A percentile compares a stretch with the other conserved stretches of the same genome.
These are phyloP conservation scores for Fusarium heterosporum DNA, from an alignment of 2,329 filamentous ascomycete species.

Conservation along the genomic window DNA sequence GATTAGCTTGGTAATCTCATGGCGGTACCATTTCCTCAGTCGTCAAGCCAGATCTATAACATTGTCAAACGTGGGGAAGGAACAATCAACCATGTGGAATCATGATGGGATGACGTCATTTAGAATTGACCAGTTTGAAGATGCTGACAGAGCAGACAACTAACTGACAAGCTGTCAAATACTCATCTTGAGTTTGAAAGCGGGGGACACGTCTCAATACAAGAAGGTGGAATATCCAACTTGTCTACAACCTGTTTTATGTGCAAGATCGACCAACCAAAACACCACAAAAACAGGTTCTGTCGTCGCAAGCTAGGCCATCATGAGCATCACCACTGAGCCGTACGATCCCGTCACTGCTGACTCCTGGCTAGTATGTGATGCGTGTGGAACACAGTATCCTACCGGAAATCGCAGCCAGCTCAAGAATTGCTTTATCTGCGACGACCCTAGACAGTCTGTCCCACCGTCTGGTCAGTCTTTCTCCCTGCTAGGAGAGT, in stretches of 20 bases:
- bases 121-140: background rate
- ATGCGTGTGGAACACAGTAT: conserved; percentile 77
- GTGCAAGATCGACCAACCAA: conserved; percentile 1
- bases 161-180: background rate
- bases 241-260: background rate
- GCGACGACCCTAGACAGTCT: conserved; percentile 79
- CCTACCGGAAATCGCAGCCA: conserved; percentile 56
- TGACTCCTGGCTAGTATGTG: conserved; percentile 66
- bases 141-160: conserved; percentile 9
- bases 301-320: conserved; percentile 10
- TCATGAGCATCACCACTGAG: conserved; percentile 38
- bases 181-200: background rate
- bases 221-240: conserved; percentile 7
- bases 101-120: conserved; percentile 27
- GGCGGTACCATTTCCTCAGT: background rate
- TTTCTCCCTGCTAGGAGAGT: conserved; percentile 69
- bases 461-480: conserved; percentile 68
- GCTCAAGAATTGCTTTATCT: conserved; percentile 73
- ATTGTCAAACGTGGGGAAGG: conserved; percentile 15
- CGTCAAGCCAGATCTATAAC: background rate
- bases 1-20: conserved; percentile 20
- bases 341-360: conserved; percentile 39
- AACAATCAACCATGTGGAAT: background rate
- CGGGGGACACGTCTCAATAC: conserved; percentile 9
- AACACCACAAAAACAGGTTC: background rate